These are phyloP conservation scores for Podaxis sp. DNA, from an alignment of 768 basidiomycete genomes.

Conservation along the genomic window DNA sequence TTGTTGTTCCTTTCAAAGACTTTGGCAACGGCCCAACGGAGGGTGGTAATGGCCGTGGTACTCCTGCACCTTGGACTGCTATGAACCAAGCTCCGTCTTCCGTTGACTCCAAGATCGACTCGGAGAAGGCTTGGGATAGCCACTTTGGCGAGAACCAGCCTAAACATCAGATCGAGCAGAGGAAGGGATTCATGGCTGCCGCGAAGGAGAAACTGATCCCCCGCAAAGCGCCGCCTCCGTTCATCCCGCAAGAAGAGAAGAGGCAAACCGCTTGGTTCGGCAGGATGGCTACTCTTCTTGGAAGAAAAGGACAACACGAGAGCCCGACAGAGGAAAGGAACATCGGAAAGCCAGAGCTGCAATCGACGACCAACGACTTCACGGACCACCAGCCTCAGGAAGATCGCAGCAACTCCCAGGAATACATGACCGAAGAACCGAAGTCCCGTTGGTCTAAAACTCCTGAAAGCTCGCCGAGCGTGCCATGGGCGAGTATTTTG, in stretches of 20 bases:
- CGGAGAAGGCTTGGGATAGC: constrained; percentile 6
- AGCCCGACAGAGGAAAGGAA: constrained; percentile 10
- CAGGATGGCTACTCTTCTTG: constrained; percentile 29
- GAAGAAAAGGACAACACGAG: constrained; percentile 22
- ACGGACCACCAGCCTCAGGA: background rate
- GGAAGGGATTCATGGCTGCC: constrained; percentile 15
- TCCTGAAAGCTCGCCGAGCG: constrained; percentile 1
- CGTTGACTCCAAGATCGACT: background rate
- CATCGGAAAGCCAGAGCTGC: constrained; percentile 11
- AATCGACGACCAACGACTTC: constrained; percentile 14
- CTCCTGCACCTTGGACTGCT: background rate
- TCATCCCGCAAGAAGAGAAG: constrained; percentile 10
- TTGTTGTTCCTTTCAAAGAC: constrained; percentile 36
- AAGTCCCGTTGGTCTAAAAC: constrained; percentile 19
- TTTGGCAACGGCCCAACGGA: constrained; percentile 17
- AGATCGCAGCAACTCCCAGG: background rate
- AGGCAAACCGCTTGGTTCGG: constrained; percentile 33
- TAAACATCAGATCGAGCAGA: constrained; percentile 19
- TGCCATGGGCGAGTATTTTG: background rate
- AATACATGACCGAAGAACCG: background rate
- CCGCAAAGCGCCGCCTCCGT: constrained; percentile 8
- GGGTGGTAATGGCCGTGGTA: constrained; percentile 4
- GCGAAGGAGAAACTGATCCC: constrained; percentile 7
- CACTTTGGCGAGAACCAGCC: constrained; percentile 17
- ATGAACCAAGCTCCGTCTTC: constrained; percentile 1